A percentile compares a stretch with the other conserved stretches of the same genome.
Evolutionary conservation across 495 filamentous ascomycete species (phyloP).

Genomic region (Penicillium atrosanguineum): DNA sequence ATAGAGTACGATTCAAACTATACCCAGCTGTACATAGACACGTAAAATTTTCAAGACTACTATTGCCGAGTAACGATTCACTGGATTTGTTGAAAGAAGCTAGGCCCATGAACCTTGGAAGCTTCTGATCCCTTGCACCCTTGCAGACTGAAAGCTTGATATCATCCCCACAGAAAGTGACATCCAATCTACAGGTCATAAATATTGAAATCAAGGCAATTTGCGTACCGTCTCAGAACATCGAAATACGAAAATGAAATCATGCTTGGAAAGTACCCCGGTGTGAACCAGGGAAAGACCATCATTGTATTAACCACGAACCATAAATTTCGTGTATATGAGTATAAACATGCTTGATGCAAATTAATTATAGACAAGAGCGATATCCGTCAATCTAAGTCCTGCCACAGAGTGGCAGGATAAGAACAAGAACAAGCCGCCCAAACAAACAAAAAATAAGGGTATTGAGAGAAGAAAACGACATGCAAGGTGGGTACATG

Average conservation of each 20-base stretch:
- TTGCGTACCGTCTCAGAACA: neutral
- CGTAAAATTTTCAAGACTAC: neutral
- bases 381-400: constrained; percentile 7
- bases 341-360: constrained; percentile 13
- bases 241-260: neutral
- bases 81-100: neutral
- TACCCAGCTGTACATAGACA: neutral
- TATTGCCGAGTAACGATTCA: neutral
- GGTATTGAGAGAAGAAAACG: constrained; percentile 16
- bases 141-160: neutral
- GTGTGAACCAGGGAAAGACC: neutral
- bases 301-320: neutral
- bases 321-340: constrained; percentile 10
- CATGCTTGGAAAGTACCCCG: neutral
- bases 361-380: constrained; percentile 16
- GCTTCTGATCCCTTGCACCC: no score
- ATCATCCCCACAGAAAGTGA: neutral
- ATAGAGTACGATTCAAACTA: neutral
- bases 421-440: constrained; percentile 3
- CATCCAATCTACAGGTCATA: neutral
- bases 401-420: neutral
- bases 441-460: constrained; percentile 9
- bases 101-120: neutral
- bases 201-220: neutral
- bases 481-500: neutral